Base-by-base conservation (phyloP, 2,329 filamentous ascomycete species). In the Lecanicillium sp. region DNA sequence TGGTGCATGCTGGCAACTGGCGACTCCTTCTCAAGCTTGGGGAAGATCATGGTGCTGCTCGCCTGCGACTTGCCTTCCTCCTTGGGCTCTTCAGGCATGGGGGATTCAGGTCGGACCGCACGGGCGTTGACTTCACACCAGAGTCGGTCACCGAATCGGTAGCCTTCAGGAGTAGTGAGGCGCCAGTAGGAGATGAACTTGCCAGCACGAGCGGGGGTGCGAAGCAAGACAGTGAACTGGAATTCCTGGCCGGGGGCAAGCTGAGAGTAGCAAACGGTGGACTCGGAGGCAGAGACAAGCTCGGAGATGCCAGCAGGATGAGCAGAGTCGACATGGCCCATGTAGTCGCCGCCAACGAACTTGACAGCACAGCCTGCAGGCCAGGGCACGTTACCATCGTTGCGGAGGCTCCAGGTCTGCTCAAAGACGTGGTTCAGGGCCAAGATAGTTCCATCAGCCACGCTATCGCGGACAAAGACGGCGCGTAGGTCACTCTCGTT, bases 101-200 rank as follows among this genome's bases (percentile, higher is more conserved):
- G 40, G 41, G 35, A 8, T 4, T 52, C 44, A 17, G 49, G 46
- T 49, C 66, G 57, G 46, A 62, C 55, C 20, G 55, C 51, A 50
- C 70, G 65, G 49, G 96, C 87, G 36, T 78, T 75, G 46, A 98
- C 78, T 49, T 97, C 88, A 57, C 90, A 96, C 90, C 90, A 98
- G 34, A 98, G 71, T 54, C 88, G 85, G 66, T 96, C 86, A 29
- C 92, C 92, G 48, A 97, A 96, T 47, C 87, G 84, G 47, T 74
- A 69, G 17, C 89, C 89, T 41, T 87, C 80, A 7, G 79, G 72
- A 43, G 86, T 80, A 51, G 89, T 94, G 48, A 98, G 69, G 46
- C 90, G 88, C 92, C 92, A 98, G 73, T 96, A 96, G 2, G 92
- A 97, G 54, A 95, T 92, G 43, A 81, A 73, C 60, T 83, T 85